These are phyloP conservation scores for Solanum hybrid DNA, from an alignment of 305 asterid genomes.

Conservation along the genomic window DNA sequence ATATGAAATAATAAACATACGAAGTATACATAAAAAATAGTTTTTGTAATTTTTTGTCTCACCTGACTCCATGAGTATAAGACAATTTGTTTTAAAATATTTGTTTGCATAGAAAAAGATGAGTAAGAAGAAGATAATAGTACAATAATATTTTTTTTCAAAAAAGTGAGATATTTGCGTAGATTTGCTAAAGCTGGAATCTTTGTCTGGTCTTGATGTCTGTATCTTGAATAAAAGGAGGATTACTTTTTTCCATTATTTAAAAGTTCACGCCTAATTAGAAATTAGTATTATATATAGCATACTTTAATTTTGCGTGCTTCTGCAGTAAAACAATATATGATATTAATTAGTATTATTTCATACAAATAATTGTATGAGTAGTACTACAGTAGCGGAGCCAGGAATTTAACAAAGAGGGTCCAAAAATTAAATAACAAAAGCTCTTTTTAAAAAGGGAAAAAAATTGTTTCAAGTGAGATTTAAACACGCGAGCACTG, in stretches of 20 bases:
- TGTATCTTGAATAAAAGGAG: conserved; percentile 5
- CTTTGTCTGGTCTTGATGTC: conserved; percentile 21
- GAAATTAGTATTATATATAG: neutral
- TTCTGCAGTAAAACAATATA: neutral
- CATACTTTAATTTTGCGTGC: neutral
- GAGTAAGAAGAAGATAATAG: neutral
- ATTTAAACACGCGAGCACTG: too few species aligned
- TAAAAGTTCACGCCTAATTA: neutral
- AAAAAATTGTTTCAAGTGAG: too few species aligned
- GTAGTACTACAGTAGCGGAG: too few species aligned
- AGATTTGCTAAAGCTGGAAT: conserved; percentile 17
- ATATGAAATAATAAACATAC: neutral
- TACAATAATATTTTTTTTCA: neutral
- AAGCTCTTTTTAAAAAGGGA: too few species aligned
- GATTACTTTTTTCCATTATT: conserved; percentile 8
- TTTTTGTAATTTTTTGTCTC: too few species aligned
- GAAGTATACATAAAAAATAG: too few species aligned
- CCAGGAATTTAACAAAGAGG: too few species aligned
- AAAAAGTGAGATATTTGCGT: neutral
- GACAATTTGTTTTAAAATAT: neutral
- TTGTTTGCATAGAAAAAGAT: neutral
- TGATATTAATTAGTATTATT: neutral
- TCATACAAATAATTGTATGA: neutral
- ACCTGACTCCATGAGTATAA: neutral
- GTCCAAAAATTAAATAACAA: too few species aligned